Base-by-base conservation (phyloP, 306 rosid species). In the Geum urbanum region DNA sequence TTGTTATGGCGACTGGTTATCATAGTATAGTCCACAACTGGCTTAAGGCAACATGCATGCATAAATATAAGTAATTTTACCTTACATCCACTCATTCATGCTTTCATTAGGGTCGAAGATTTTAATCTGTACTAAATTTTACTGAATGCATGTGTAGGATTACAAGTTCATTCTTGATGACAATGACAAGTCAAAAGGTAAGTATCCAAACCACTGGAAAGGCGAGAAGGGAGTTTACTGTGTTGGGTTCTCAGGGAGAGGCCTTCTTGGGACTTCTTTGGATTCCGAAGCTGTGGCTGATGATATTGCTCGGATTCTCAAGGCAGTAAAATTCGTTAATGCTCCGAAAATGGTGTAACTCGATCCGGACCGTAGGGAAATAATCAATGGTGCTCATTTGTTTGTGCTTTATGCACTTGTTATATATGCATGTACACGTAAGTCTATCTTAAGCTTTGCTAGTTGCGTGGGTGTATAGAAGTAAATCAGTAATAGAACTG, bases 141-240 rank as follows among this genome's bases (percentile, higher is more conserved):
- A 15, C 44, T 56, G 32, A 2, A 14, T 35, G 37, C 37, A 32
- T n/a, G 75, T 39, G 46, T 27, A 86, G 88, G 88, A 79, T 8
- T 88, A 76, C 78, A 85, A 76, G 24, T 72, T 63, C 60, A 83
- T 87, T 54, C 37, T 90, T 45, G 69, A 74, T 14, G 81, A 83
- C 5, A 84, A 84, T 67, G 95, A 94, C 10, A 16, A 87, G 45
- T 71, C 91, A 0, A 84, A 81, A 70, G 77, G 46, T 0, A 61
- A 58, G 24, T 69, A 49, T 66, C 89, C 89, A 1, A 20, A 55
- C 5, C 89, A 90, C 20, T 87, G 95, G 95, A 90, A 82, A 60
- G 96, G 94, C 6, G 67, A 72, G 40, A 84, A 83, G 5, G 88
- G 90, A 27, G 72, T 86, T 8, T 88, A 86, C 16, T 90, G 92